Conservation (phyloP, 169 alveolate species). For the Plasmodium ovale region DNA sequence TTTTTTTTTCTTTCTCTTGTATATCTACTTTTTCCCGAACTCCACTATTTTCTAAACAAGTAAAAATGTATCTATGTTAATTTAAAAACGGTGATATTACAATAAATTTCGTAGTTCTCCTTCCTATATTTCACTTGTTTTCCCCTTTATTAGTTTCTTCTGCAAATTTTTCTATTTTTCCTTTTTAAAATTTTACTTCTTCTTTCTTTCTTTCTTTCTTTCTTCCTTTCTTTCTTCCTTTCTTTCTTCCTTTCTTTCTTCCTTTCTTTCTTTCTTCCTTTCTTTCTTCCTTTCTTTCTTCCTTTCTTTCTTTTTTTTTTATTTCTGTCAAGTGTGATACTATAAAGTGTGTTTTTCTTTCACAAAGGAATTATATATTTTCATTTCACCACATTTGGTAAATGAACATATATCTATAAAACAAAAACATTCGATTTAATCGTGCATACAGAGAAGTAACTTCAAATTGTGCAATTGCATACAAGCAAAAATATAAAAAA, state of each 20-base stretch:
- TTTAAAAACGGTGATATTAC: too few relatives aligned
- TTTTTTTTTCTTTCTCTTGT: too few relatives aligned
- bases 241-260: background rate
- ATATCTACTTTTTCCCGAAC: too few relatives aligned
- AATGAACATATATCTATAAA: background rate
- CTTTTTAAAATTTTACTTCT: background rate
- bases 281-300: background rate
- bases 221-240: too few relatives aligned
- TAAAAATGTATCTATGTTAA: too few relatives aligned
- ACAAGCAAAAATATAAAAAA: background rate
- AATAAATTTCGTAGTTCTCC: too few relatives aligned
- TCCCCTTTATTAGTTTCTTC: background rate
- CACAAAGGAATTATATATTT: background rate
- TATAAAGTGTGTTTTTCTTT: constrained; percentile 5
- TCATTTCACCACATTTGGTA: constrained; percentile 13
- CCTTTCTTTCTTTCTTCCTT: background rate
- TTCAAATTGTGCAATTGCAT: constrained; percentile 1
- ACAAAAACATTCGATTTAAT: too few relatives aligned
- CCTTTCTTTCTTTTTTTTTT: background rate
- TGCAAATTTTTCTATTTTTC: background rate
- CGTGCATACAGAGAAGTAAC: background rate
- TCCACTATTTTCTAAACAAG: too few relatives aligned
- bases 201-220: constrained; percentile 8
- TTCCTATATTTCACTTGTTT: constrained; percentile 6
- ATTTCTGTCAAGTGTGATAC: too few relatives aligned